These are phyloP conservation scores for Paragyromitra xinjiangensis DNA, from an alignment of 495 filamentous ascomycete species.

Conservation along the genomic window DNA sequence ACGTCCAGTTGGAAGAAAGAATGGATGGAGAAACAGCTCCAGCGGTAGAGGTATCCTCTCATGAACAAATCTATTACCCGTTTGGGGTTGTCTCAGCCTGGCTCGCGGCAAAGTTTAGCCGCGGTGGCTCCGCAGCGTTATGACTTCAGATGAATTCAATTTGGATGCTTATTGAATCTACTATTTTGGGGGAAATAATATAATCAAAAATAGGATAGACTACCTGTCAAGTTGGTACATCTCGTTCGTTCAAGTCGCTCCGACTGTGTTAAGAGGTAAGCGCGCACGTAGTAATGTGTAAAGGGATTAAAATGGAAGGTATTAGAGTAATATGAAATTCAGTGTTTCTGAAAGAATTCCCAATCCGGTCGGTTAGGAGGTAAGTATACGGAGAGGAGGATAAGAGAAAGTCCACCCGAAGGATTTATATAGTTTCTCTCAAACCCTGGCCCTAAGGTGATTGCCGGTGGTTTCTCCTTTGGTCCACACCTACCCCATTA, in stretches of 20 bases:
- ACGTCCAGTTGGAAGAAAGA: not conserved
- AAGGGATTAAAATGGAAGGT: too few species aligned
- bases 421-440: not conserved
- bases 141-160: not conserved
- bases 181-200: not conserved
- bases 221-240: not conserved
- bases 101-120: not conserved
- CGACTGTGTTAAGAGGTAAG: not conserved
- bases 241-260: not conserved
- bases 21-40: not conserved
- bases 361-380: not conserved
- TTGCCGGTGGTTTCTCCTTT: not conserved
- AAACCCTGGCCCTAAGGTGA: not conserved
- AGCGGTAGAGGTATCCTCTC: not conserved
- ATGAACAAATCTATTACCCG: not conserved
- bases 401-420: constrained; percentile 1
- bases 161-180: not conserved
- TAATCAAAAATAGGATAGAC: not conserved
- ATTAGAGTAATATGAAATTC: too few species aligned
- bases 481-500: not conserved
- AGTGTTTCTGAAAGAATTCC: not conserved
- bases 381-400: not conserved
- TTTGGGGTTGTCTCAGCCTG: not conserved
- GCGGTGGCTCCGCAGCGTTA: not conserved
- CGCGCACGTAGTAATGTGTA: not conserved